Base-by-base conservation (phyloP, 345 rosid species). In the Fremontodendron californicum region DNA sequence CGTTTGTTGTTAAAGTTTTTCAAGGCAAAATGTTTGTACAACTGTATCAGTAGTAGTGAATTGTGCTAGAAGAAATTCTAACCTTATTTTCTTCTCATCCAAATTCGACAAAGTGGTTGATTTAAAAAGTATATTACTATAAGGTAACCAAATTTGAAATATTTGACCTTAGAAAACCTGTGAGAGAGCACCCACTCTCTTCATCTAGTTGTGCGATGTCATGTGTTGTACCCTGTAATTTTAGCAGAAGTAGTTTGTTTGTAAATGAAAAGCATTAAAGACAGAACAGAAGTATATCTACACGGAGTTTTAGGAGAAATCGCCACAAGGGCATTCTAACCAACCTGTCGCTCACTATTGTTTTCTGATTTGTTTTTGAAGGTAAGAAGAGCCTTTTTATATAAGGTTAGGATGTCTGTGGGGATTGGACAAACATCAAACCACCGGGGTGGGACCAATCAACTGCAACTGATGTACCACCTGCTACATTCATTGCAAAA, bases 361-460 rank as follows among this genome's bases (percentile, higher is more conserved):
- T n/a, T n/a, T 21, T 37, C 9, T 51, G 46, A 13, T 58, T 4
- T 27, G 16, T 61, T 4, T 66, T 39, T 77, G 76, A 77, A 94
- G 98, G 87, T 68, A 91, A 91, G 89, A 94, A 93, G 90, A 91
- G 92, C 85, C 86, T 94, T 25, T n/a, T n/a, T 90, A 92, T 84
- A 86, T 90, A 85, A 88, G 97, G 83, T 77, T 93, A 83, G 97
- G 97, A 54, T 92, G 97, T 57, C 90, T n/a, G 92, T 5, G 93
- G 95, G n/a, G 94, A 94, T 77, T 89, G 91, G 97, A 92, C 97
- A 5, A 87, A 91, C 85, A 91, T 90, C 82, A 88, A 87, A 81
- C 95, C 94, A 13, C 94, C 92, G 0, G 97, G 97, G 1, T 93
- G 93, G 90, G 89, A 90, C 85, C 97, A 94, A 1, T 84, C 94